Base-by-base conservation (phyloP, 2,329 filamentous ascomycete species). In the Monilinia aucupariae region DNA sequence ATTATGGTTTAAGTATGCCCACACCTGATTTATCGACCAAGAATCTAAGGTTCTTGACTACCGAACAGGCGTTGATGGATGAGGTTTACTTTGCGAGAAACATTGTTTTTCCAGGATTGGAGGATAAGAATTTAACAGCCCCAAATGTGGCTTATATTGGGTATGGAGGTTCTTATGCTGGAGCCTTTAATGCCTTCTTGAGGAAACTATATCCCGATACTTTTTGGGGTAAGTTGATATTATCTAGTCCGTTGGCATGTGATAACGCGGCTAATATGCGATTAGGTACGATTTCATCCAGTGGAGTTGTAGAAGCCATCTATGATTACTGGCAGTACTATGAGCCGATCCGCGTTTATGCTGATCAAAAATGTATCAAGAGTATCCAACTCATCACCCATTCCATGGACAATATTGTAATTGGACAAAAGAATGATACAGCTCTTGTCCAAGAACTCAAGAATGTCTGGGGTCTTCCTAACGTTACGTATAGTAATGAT, bases 141-240 rank as follows among this genome's bases (percentile, higher is more conserved):
- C 77, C 82, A 0, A 80, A 78, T 3, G 85, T 85, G 0, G 84
- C 91, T 0, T 94, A 87, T 76, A 87, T 96, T 64, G 85, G 85
- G 0, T 96, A 96, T 65, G 91, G 91, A 1, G 91, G 91, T 0
- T 92, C 88, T 0, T 96, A 96, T 71, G 89, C 91, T 0, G 91
- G 91, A 2, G 87, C 86, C 0, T 89, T 92, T 68, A 89, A 86
- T 12, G 90, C 91, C 0, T 88, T 96, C 69, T 75, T 91, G 45
- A 85, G 91, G 39, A 86, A 88, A 64, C 73, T 87, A 20, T 96
- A 96, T 73, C 91, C 91, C 0, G 85, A 93, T 39, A 77, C 88
- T 9, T 94, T 89, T 75, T 93, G 84, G 81, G 91, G 84, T 54
- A 22, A n/a, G 49, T 47, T 68, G 37, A 66, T 63, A 9, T 22